Evolutionary conservation across 2,329 filamentous ascomycete species (phyloP), one percentile per base, ranked within the genome.

Genomic region (Trichoderma cornu-damae): DNA sequence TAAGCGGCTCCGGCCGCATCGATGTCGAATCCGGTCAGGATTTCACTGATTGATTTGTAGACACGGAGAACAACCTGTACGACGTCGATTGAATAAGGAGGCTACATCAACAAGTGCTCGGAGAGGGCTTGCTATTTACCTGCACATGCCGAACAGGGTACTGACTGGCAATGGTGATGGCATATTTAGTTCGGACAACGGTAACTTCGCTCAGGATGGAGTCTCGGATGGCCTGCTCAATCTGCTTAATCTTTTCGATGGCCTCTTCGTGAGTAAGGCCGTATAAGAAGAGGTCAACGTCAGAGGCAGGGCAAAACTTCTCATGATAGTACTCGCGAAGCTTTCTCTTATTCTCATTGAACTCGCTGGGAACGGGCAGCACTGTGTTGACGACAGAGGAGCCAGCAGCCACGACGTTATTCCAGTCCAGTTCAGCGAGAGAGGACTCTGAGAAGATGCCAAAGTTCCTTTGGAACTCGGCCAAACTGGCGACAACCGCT

Each of bases 21-120:
- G 48, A 96, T 90, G 64, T 95, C 90, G 64, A 96, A 96, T 0
- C 90, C 90, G 3, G 90, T 90, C 22, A 96, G 78, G 34, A 96
- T 92, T 69, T 95, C 89, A 1, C 88, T 87, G 44, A 95, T 74
- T 0, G 86, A 91, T 66, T 90, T 89, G 75, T 96, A 95, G 35
- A 94, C 84, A 34, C 90, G 86, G 28, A 95, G 78, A 20, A 96
- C 90, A 64, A 96, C 90, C 77, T 93, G 60, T 30, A 6, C 5
- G 24, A 28, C 6, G 11, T 28, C n/a, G 40, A 12, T 20, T 30
- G 24, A n/a, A 20, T 30, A 28, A 40, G 35, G n/a, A 40, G 9
- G n/a, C 35, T 30, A 16, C 40, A n/a, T 11, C 2, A 20, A 28
- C 7, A 22, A 9, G 24, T 7, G 12, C 9, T 14, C 18, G 5